Percentiles rank a stretch among this genome's conserved stretches.
These are phyloP conservation scores for Sugiyamaella marilandica DNA, from an alignment of 805 yeast species.

Conservation along the genomic window DNA sequence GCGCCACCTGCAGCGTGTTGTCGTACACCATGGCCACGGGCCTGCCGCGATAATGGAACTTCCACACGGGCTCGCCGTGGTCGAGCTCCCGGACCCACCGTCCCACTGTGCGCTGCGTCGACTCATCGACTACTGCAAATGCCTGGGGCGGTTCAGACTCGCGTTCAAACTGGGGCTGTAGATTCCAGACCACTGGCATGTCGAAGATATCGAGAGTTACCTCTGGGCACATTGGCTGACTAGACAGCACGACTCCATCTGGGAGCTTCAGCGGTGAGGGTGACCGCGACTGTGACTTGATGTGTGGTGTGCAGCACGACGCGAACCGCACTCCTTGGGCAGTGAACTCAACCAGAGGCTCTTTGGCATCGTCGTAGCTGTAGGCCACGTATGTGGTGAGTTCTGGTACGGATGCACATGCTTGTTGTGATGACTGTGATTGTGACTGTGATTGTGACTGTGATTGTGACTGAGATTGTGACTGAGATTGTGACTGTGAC, in stretches of 20 bases:
- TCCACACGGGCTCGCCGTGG: conserved; percentile 5
- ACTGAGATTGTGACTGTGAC: not conserved
- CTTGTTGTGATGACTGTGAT: not conserved
- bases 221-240: not conserved
- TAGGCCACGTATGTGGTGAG: not conserved
- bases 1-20: conserved; percentile 1
- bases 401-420: not conserved
- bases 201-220: conserved; percentile 4
- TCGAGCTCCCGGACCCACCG: conserved; percentile 15
- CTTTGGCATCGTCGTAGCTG: conserved; percentile 5
- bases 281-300: not conserved
- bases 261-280: not conserved
- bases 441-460: not conserved
- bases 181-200: conserved; percentile 23
- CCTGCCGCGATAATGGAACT: conserved; percentile 5
- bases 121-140: conserved; percentile 19
- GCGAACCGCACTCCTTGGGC: conserved; percentile 2
- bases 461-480: not conserved
- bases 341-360: not conserved
- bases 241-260: not conserved
- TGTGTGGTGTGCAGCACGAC: not conserved
- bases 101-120: conserved; percentile 19
- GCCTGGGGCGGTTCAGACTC: not conserved
- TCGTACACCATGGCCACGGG: conserved; percentile 1
- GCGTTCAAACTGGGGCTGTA: conserved; percentile 8